A percentile compares a stretch with the other conserved stretches of the same genome.
phyloP scores from a whole-genome alignment of 306 rosid genomes.

The Rosa chinensis region DNA sequence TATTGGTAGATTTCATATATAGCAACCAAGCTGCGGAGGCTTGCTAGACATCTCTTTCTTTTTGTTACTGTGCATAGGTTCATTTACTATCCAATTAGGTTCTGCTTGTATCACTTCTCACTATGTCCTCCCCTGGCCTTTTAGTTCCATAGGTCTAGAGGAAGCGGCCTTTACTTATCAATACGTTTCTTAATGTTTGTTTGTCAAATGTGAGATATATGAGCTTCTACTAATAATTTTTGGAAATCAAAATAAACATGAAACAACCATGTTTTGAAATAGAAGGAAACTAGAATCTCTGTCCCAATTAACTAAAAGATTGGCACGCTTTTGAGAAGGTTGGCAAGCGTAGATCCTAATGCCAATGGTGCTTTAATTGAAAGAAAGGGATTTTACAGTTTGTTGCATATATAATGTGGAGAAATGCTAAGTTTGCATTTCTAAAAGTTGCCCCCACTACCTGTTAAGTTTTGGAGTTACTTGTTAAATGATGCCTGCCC shows the following conservation, averaged over 20 bases:
- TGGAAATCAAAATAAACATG: background rate
- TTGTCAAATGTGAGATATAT: background rate
- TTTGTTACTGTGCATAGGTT: background rate
- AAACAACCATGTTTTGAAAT: background rate
- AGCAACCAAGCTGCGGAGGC: background rate
- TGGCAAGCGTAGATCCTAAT: background rate
- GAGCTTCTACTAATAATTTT: background rate
- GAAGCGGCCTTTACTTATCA: background rate
- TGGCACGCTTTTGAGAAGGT: background rate
- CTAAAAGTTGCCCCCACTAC: background rate
- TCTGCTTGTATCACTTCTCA: background rate
- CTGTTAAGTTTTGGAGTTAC: too few species aligned
- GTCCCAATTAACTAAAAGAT: background rate
- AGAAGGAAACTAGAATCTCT: background rate
- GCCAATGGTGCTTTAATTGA: background rate
- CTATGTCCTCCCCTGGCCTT: background rate
- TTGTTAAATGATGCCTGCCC: too few species aligned
- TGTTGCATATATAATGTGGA: background rate
- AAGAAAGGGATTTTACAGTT: background rate
- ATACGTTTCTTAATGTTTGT: background rate
- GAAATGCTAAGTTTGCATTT: background rate
- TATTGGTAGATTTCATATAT: background rate
- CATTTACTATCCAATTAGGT: background rate
- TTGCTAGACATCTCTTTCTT: background rate
- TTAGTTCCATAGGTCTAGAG: background rate